Evolutionary conservation across 441 rosid species (phyloP).

Genomic region (Populus trichocarpa): DNA sequence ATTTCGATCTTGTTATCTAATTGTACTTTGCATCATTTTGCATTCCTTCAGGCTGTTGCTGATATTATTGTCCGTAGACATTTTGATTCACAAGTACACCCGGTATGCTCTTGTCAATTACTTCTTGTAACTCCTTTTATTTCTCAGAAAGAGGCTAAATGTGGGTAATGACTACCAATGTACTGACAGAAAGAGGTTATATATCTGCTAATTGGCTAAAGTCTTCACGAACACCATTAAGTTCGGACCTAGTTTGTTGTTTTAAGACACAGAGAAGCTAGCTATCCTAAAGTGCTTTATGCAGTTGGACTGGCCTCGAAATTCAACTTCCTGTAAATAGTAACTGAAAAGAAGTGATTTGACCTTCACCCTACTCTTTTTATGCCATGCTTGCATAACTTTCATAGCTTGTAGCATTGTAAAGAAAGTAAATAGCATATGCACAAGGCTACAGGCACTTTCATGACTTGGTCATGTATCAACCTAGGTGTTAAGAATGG

Average conservation of each 20-base stretch:
- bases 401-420: background rate
- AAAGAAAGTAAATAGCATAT: background rate
- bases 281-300: background rate
- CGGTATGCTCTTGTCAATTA: conserved; percentile 44
- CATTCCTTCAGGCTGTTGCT: conserved; percentile 77
- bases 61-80: conserved; percentile 65
- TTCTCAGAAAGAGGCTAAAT: background rate
- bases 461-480: background rate
- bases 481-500: background rate
- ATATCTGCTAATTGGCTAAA: background rate
- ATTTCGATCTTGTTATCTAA: background rate
- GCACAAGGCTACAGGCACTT: background rate
- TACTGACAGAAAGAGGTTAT: background rate
- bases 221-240: background rate
- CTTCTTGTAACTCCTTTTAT: background rate
- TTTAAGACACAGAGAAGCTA: background rate
- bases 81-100: conserved; percentile 55
- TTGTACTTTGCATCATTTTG: background rate
- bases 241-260: background rate
- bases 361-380: background rate
- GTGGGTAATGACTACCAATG: background rate
- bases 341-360: background rate
- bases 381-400: background rate
- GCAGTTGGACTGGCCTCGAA: background rate
- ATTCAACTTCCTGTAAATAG: background rate